Evolutionary conservation across 257 asterid species (phyloP).

Genomic region (Knoxia roxburghii): DNA sequence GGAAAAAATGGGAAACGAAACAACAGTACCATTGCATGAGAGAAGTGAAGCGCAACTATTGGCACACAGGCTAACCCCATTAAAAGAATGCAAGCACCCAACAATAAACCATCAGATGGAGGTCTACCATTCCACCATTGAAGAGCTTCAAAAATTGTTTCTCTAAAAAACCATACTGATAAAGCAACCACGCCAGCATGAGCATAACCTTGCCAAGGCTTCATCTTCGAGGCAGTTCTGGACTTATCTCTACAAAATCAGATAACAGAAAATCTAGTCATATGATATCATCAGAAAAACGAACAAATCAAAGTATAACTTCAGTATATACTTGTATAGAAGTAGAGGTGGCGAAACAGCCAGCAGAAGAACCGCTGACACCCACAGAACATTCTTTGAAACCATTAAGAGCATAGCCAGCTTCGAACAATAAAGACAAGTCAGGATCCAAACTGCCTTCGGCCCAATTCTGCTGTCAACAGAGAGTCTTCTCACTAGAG

Average conservation of each 20-base stretch:
- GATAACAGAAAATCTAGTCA: constrained; percentile 10
- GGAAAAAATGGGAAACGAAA: neutral
- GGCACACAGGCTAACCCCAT: constrained; percentile 89
- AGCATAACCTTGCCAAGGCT: constrained; percentile 89
- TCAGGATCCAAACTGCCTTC: constrained; percentile 87
- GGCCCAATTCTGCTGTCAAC: constrained; percentile 72
- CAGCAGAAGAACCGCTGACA: constrained; percentile 77
- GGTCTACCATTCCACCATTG: constrained; percentile 99
- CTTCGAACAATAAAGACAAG: constrained; percentile 82
- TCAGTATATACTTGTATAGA: constrained; percentile 69
- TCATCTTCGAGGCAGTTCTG: constrained; percentile 84
- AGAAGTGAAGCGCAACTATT: constrained; percentile 86
- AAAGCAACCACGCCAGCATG: constrained; percentile 86
- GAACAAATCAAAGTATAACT: constrained; percentile 7
- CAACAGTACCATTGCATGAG: constrained; percentile 83
- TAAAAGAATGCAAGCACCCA: constrained; percentile 83
- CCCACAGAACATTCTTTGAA: constrained; percentile 89
- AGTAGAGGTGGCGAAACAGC: constrained; percentile 96
- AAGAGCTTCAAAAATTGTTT: constrained; percentile 92
- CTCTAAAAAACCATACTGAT: constrained; percentile 91
- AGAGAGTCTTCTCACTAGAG: constrained; percentile 82
- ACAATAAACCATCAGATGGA: constrained; percentile 92
- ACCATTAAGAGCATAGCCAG: constrained; percentile 84
- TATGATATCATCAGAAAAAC: neutral
- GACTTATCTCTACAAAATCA: constrained; percentile 74